Conservation (phyloP, 352 stramenopile genomes). For the Blastocystis sp. region DNA sequence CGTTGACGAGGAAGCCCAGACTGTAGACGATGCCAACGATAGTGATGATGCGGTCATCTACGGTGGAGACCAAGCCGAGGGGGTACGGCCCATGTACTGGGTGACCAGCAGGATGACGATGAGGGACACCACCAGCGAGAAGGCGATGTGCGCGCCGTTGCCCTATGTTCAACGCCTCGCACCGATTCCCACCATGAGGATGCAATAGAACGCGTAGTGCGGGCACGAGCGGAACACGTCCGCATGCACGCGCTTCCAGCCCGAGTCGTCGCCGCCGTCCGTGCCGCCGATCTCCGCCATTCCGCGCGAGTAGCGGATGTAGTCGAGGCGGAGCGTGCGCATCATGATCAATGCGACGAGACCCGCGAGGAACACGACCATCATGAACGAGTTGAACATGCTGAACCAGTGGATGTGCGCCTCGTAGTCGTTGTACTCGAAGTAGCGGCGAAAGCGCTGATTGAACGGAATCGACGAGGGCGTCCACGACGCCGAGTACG, state of each 20-base stretch:
- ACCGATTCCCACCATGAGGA: slow-evolving; percentile 80
- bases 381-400: slow-evolving; percentile 96
- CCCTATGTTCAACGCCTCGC: slow-evolving; percentile 76
- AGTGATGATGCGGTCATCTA: slow-evolving; percentile 90
- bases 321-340: slow-evolving; percentile 90
- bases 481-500: slow-evolving; percentile 88
- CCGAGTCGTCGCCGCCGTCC: slow-evolving; percentile 84
- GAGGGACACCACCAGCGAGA: slow-evolving; percentile 89
- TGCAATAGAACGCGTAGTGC: slow-evolving; percentile 90
- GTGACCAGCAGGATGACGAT: slow-evolving; percentile 87
- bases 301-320: slow-evolving; percentile 82
- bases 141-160: slow-evolving; percentile 88
- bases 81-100: slow-evolving; percentile 59
- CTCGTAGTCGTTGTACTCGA: slow-evolving; percentile 98
- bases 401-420: slow-evolving; percentile 98
- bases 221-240: slow-evolving; percentile 90
- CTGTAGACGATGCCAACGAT: slow-evolving; percentile 75
- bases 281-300: slow-evolving; percentile 77
- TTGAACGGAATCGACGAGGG: slow-evolving; percentile 90
- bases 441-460: slow-evolving; percentile 92
- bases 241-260: slow-evolving; percentile 94
- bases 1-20: slow-evolving; percentile 76
- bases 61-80: slow-evolving; percentile 81
- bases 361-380: slow-evolving; percentile 92
- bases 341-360: slow-evolving; percentile 90